Conservation (phyloP, 2,329 filamentous ascomycete species). For the Ploettnerulaceae sp. region DNA sequence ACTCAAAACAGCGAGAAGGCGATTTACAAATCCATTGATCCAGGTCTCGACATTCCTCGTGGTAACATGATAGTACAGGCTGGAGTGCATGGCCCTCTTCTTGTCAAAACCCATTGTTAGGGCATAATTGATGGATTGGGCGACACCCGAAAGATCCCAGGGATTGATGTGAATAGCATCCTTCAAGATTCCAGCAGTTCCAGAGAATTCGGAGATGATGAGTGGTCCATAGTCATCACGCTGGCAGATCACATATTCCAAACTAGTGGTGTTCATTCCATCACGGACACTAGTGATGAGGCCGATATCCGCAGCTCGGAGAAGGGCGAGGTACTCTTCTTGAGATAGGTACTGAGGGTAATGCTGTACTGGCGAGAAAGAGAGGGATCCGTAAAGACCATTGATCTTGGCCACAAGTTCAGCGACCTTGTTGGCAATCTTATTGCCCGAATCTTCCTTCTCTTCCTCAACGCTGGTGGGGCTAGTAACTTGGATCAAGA, state of each 20-base stretch:
- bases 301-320: slow-evolving; percentile 84
- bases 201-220: slow-evolving; percentile 94
- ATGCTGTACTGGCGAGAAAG: slow-evolving; percentile 87
- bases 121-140: slow-evolving; percentile 75
- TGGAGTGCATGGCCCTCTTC: slow-evolving; percentile 63
- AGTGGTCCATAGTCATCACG: slow-evolving; percentile 80
- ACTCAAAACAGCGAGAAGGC: slow-evolving; percentile 73
- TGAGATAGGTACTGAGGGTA: slow-evolving; percentile 88
- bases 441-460: slow-evolving; percentile 70
- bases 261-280: slow-evolving; percentile 95
- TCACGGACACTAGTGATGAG: slow-evolving; percentile 94
- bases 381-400: slow-evolving; percentile 79
- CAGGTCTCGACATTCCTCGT: slow-evolving; percentile 82
- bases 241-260: slow-evolving; percentile 93
- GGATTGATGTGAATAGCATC: slow-evolving; percentile 95
- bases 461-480: slow-evolving; percentile 77
- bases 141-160: slow-evolving; percentile 84
- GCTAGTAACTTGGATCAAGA: slow-evolving; percentile 91
- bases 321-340: slow-evolving; percentile 91
- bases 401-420: slow-evolving; percentile 91
- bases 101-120: slow-evolving; percentile 67
- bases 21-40: slow-evolving; percentile 74
- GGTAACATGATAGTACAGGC: slow-evolving; percentile 78
- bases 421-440: slow-evolving; percentile 82
- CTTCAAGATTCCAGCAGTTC: slow-evolving; percentile 78